Conservation (phyloP, 2,329 filamentous ascomycete genomes). For the Grosmannia serpens region DNA sequence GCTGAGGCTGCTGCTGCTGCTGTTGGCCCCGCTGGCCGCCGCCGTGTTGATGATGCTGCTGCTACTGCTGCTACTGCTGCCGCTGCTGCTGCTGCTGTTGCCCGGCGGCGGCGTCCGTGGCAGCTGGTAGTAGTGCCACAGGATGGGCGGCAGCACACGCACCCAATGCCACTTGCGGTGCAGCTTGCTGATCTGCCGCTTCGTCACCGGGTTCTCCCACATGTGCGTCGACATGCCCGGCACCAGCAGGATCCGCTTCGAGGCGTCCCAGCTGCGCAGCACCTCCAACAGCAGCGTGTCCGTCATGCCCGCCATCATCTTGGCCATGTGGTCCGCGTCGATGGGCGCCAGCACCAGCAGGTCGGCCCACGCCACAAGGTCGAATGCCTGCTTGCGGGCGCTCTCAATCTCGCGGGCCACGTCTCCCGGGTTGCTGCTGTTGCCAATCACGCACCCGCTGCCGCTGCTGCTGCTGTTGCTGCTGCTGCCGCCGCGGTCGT, state of each 20-base stretch:
- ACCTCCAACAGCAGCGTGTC: constrained; percentile 73
- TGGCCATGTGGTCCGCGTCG: constrained; percentile 71
- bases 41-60: constrained; percentile 26
- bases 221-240: constrained; percentile 82
- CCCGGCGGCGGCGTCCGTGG: constrained; percentile 4
- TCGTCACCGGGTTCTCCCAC: constrained; percentile 85
- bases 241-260: constrained; percentile 73
- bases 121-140: constrained; percentile 57
- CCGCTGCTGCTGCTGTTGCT: constrained; percentile 9
- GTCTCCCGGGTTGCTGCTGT: not conserved
- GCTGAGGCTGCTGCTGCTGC: constrained; percentile 12
- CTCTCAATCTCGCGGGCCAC: constrained; percentile 33
- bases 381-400: constrained; percentile 42
- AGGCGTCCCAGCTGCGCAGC: constrained; percentile 74
- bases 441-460: not conserved
- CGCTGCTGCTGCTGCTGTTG: constrained; percentile 26
- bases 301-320: constrained; percentile 77
- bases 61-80: constrained; percentile 10
- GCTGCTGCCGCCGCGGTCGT: constrained; percentile 12
- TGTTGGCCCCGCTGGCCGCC: constrained; percentile 16
- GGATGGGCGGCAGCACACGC: constrained; percentile 64
- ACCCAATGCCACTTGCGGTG: constrained; percentile 81
- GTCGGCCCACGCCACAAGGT: constrained; percentile 79
- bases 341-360: constrained; percentile 75
- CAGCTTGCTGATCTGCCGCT: constrained; percentile 76